Evolutionary conservation across 495 filamentous ascomycete genomes (phyloP).

Genomic region (Neurospora sp.): DNA sequence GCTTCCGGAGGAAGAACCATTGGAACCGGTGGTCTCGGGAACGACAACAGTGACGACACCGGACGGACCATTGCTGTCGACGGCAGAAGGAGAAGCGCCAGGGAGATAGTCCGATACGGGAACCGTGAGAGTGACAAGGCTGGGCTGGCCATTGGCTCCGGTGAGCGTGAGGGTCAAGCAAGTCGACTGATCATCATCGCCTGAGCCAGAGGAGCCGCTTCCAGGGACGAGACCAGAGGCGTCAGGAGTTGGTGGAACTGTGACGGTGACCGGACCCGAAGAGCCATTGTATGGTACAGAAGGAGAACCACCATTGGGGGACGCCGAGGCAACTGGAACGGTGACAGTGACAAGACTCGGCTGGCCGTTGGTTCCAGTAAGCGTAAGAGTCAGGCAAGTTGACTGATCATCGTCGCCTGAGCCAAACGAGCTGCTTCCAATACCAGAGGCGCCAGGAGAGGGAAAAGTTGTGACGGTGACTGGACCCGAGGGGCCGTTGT

Average conservation of each 20-base stretch:
- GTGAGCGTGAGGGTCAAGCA: constrained; percentile 2
- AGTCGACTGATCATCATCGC: not conserved
- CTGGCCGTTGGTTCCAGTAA: not conserved
- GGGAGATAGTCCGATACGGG: not conserved
- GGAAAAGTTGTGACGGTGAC: not conserved
- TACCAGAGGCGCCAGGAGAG: not conserved
- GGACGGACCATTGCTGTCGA: not conserved
- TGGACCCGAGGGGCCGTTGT: not conserved
- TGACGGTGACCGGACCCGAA: not conserved
- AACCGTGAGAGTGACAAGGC: not conserved
- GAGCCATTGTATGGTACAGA: not conserved
- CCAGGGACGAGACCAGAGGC: not conserved
- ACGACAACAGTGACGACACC: not conserved
- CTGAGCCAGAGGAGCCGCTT: not conserved
- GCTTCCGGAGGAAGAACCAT: not conserved
- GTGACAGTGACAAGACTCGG: not conserved
- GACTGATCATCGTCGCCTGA: not conserved
- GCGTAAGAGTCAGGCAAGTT: not conserved
- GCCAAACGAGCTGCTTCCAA: not conserved
- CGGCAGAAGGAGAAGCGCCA: not conserved
- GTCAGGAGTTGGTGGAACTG: not conserved
- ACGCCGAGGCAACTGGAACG: not conserved
- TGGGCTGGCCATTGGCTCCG: not conserved
- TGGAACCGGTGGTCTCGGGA: not conserved
- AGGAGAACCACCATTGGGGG: not conserved